phyloP scores from a whole-genome alignment of 2,329 filamentous ascomycete species.

The Pseudogymnoascus sp. region DNA sequence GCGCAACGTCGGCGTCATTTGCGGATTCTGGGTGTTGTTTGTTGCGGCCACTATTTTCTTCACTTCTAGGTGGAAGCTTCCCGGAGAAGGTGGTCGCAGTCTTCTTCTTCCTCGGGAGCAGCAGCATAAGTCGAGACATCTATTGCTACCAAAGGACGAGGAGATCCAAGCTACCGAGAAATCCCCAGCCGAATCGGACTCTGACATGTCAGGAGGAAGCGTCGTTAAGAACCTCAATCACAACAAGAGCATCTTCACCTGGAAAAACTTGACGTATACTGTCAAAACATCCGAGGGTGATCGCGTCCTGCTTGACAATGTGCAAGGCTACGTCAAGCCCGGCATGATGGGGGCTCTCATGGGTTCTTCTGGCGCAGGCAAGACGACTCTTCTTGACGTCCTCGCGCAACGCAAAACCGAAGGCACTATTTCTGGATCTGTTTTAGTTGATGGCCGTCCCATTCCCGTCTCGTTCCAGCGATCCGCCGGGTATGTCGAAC shows the following conservation, averaged over 20 bases:
- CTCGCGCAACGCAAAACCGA: conserved; percentile 79
- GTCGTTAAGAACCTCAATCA: conserved; percentile 42
- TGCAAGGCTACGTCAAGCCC: conserved; percentile 73
- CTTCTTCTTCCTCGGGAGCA: not conserved
- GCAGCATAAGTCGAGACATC: not conserved
- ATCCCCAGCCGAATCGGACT: conserved; percentile 9
- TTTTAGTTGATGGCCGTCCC: conserved; percentile 58
- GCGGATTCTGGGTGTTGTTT: conserved; percentile 56
- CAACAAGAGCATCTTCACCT: conserved; percentile 65
- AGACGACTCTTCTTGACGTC: conserved; percentile 80
- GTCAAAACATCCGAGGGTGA: conserved; percentile 55
- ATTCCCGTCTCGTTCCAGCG: conserved; percentile 80
- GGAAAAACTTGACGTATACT: conserved; percentile 63
- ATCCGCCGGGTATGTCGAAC: conserved; percentile 69
- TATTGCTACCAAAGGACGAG: not conserved
- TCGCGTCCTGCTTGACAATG: conserved; percentile 67
- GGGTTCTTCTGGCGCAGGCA: conserved; percentile 62
- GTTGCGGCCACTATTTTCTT: conserved; percentile 46
- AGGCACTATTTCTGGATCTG: conserved; percentile 80
- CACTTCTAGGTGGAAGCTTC: not conserved
- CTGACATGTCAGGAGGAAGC: conserved; percentile 14
- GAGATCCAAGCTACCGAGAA: conserved; percentile 18
- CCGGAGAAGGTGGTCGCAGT: not conserved
- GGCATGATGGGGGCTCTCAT: conserved; percentile 62
- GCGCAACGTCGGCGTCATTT: conserved; percentile 56